Evolutionary conservation across 352 stramenopile species (phyloP).

Genomic region (Phytopythium boreale): DNA sequence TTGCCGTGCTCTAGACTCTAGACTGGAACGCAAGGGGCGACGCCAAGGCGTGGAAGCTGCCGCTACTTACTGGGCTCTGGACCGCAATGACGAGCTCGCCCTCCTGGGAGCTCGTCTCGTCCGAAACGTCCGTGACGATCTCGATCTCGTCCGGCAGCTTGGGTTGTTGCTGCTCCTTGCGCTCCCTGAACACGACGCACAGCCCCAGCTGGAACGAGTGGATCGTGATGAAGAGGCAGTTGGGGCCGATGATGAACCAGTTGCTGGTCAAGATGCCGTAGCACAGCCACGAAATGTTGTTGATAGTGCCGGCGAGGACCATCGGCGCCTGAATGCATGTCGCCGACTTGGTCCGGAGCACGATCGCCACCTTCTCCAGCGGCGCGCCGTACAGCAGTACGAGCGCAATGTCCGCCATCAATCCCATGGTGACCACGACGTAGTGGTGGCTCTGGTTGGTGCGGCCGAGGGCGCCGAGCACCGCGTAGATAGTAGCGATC

Average conservation of each 20-base stretch:
- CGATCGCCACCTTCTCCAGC: constrained; percentile 31
- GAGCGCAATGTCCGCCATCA: constrained; percentile 30
- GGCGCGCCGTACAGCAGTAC: constrained; percentile 38
- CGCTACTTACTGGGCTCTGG: not conserved
- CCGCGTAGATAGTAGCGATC: constrained; percentile 25
- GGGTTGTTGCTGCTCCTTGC: constrained; percentile 2
- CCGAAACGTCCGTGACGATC: not conserved
- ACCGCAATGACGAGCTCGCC: not conserved
- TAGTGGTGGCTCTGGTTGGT: constrained; percentile 22
- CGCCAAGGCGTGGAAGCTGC: not conserved
- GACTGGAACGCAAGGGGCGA: not conserved
- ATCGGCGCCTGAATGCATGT: constrained; percentile 31
- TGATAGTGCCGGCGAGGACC: constrained; percentile 38
- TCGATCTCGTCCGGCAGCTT: not conserved
- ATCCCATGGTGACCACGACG: constrained; percentile 25
- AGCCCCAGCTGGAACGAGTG: constrained; percentile 27
- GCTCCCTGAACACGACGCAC: constrained; percentile 26
- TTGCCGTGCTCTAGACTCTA: not conserved
- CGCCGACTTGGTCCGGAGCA: constrained; percentile 34
- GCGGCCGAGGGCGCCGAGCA: constrained; percentile 15
- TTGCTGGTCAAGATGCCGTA: constrained; percentile 43
- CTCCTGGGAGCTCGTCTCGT: not conserved
- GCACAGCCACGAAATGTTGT: constrained; percentile 49
- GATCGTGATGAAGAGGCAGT: constrained; percentile 38
- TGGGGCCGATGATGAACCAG: constrained; percentile 51